Percentiles rank a stretch among this genome's conserved stretches.
phyloP scores from a whole-genome alignment of 2,329 filamentous ascomycete genomes.

The Cercospora sp. region DNA sequence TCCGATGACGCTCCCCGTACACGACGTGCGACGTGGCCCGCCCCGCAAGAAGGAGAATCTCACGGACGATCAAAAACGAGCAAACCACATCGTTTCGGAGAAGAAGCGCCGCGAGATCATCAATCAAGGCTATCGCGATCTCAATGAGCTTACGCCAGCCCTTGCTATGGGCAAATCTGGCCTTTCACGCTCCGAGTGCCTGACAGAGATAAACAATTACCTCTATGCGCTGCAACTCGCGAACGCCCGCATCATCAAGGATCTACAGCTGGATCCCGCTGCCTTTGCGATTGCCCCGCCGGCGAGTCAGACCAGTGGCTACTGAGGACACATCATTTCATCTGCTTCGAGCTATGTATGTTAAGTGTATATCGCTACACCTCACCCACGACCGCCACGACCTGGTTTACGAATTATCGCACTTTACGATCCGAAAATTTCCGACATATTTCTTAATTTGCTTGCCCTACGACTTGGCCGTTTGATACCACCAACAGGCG shows the following conservation, averaged over 20 bases:
- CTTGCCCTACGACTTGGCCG: conserved; percentile 3
- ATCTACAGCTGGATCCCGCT: conserved; percentile 8
- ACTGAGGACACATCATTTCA: background rate
- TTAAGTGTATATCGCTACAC: background rate
- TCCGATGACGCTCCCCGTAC: conserved; percentile 4
- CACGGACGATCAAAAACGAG: conserved; percentile 70
- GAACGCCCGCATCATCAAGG: conserved; percentile 11
- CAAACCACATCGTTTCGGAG: conserved; percentile 70
- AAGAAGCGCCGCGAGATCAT: conserved; percentile 72
- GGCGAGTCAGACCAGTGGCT: conserved; percentile 1
- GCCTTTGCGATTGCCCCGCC: conserved; percentile 1
- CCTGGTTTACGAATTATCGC: background rate
- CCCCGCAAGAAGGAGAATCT: conserved; percentile 20
- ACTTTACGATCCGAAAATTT: conserved; percentile 1
- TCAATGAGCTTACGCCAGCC: conserved; percentile 77
- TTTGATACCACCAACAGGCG: background rate
- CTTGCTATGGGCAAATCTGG: conserved; percentile 73
- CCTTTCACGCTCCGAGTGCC: conserved; percentile 51
- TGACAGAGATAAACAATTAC: conserved; percentile 18
- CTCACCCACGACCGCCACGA: background rate
- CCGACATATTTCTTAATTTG: background rate
- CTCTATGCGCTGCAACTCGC: conserved; percentile 10
- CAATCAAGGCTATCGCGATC: conserved; percentile 76
- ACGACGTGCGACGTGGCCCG: conserved; percentile 5
- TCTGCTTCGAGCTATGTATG: background rate